These are phyloP conservation scores for Infundibulicybe gibba DNA, from an alignment of 768 basidiomycete species.

Conservation along the genomic window DNA sequence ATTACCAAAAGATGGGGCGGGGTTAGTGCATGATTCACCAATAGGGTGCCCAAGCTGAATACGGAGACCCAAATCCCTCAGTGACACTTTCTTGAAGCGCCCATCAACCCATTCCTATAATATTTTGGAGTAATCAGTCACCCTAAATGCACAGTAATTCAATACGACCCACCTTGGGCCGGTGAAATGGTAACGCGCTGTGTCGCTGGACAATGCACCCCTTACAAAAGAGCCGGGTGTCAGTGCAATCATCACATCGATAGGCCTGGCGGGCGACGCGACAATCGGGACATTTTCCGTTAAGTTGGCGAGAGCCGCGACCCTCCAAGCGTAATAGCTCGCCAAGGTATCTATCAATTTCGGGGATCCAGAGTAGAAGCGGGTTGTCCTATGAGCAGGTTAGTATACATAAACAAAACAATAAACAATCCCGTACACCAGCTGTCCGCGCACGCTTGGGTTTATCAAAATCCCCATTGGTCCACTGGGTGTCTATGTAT, in stretches of 20 bases:
- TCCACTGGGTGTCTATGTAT: too few species aligned
- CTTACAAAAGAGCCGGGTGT: slow-evolving; percentile 4
- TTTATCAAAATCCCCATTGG: background rate
- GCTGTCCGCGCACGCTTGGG: background rate
- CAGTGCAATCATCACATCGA: background rate
- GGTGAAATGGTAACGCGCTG: slow-evolving; percentile 7
- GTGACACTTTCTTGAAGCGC: slow-evolving; percentile 5
- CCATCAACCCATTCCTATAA: slow-evolving; percentile 7
- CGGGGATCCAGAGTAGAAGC: slow-evolving; percentile 2
- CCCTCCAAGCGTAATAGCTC: slow-evolving; percentile 2
- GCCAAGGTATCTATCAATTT: slow-evolving; percentile 1
- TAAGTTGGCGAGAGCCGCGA: background rate
- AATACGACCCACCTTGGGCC: slow-evolving; percentile 8
- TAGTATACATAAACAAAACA: background rate
- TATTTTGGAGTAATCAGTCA: too few species aligned
- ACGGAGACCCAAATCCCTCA: slow-evolving; percentile 11
- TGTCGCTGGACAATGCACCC: slow-evolving; percentile 9
- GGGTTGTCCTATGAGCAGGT: background rate
- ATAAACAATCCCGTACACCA: background rate
- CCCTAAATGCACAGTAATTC: background rate
- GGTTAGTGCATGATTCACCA: slow-evolving; percentile 10
- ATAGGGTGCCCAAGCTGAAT: slow-evolving; percentile 18
- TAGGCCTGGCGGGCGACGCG: too few species aligned
- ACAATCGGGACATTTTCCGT: too few species aligned
- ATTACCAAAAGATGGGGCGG: slow-evolving; percentile 2